phyloP scores from a whole-genome alignment of 345 rosid species.

The Lumnitzera littorea region DNA sequence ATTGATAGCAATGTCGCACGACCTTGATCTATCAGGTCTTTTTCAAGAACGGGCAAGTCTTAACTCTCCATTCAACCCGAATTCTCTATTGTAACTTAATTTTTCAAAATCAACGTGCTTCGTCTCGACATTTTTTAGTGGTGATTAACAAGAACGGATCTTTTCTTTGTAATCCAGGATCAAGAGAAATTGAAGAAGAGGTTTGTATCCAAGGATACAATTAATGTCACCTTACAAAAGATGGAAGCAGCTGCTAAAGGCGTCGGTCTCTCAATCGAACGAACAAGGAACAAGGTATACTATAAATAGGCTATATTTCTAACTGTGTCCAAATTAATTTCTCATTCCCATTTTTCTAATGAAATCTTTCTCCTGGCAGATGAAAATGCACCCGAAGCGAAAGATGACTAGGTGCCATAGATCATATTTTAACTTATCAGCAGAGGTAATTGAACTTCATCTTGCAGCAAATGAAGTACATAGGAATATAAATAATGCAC shows the following conservation, averaged over 20 bases:
- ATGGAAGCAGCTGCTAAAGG: constrained; percentile 75
- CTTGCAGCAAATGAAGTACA: not conserved
- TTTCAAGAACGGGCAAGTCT: constrained; percentile 69
- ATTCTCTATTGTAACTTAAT: not conserved
- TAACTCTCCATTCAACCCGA: constrained; percentile 2
- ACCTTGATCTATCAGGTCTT: constrained; percentile 88
- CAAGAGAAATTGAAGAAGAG: constrained; percentile 55
- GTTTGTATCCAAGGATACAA: constrained; percentile 60
- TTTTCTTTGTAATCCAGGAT: constrained; percentile 31
- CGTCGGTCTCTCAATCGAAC: constrained; percentile 52
- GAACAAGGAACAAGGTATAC: constrained; percentile 51
- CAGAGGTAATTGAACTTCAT: constrained; percentile 42
- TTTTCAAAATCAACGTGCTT: not conserved
- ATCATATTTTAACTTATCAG: constrained; percentile 64
- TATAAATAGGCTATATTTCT: not conserved
- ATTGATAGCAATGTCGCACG: constrained; percentile 88
- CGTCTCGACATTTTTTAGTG: not conserved
- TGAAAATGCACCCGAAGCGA: constrained; percentile 58
- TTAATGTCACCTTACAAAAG: constrained; percentile 67
- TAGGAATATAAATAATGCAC: not conserved
- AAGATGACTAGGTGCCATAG: constrained; percentile 46
- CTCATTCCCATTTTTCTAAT: not conserved
- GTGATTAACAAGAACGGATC: constrained; percentile 2
- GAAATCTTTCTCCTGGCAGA: constrained; percentile 23
- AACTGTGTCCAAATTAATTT: not conserved